A percentile compares a stretch with the other conserved stretches of the same genome.
Conservation (phyloP, 164 flowering plant species). For the Echeveria elegans region DNA sequence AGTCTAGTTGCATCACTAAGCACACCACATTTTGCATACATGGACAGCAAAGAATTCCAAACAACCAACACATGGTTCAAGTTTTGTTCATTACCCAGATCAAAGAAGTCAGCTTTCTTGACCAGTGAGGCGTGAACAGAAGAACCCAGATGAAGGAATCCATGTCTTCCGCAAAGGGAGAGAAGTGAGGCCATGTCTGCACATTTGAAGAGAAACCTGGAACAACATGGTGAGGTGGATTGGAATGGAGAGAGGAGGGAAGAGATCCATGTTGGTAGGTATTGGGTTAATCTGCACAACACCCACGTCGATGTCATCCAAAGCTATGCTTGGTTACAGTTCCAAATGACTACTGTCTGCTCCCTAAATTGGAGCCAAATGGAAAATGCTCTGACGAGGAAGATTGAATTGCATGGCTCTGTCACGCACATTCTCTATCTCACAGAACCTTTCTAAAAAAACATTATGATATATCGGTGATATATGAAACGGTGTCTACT, state of each 20-base stretch:
- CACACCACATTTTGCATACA: background rate
- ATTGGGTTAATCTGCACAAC: conserved; percentile 10
- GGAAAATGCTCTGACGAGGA: background rate
- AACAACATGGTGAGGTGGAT: conserved; percentile 20
- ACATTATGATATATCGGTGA: no score
- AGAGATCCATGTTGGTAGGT: conserved; percentile 14
- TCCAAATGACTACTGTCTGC: background rate
- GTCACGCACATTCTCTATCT: no score
- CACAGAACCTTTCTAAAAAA: no score
- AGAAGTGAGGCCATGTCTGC: conserved; percentile 18
- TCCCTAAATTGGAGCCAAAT: background rate
- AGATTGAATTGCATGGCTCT: no score
- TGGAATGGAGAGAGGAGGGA: conserved; percentile 14
- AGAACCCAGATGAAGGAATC: conserved; percentile 40
- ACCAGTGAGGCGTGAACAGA: conserved; percentile 62
- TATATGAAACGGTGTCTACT: no score
- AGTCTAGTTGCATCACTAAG: background rate
- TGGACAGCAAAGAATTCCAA: background rate
- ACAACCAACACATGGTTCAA: background rate
- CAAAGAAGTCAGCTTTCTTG: conserved; percentile 20
- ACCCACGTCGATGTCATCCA: background rate
- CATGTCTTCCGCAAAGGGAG: conserved; percentile 46
- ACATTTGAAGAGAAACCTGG: no score
- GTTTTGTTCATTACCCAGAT: no score
- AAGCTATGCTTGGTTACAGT: background rate